A percentile compares a stretch with the other conserved stretches of the same genome.
Evolutionary conservation across 768 basidiomycete genomes (phyloP).

Genomic region (Mycena chlorophos): DNA sequence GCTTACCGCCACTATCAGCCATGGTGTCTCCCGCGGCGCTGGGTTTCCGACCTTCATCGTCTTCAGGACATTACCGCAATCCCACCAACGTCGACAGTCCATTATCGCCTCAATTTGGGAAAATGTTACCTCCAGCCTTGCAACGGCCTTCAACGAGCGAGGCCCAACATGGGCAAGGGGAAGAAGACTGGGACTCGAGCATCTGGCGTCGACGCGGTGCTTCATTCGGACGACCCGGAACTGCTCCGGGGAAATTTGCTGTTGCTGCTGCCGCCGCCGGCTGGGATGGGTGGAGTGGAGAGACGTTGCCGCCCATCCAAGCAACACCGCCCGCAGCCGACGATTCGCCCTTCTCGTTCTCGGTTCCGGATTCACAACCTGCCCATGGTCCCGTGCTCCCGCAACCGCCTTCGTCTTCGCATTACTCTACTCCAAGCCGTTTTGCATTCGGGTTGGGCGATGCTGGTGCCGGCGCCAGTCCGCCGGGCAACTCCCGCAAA

Average conservation of each 20-base stretch:
- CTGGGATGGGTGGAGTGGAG: background rate
- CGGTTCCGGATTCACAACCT: background rate
- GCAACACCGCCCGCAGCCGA: background rate
- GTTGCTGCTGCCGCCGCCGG: background rate
- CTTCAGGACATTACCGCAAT: background rate
- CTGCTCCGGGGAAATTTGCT: background rate
- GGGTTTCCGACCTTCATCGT: background rate
- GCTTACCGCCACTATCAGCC: background rate
- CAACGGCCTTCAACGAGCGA: background rate
- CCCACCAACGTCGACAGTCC: background rate
- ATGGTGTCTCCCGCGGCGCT: background rate
- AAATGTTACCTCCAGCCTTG: background rate
- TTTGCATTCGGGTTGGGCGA: background rate
- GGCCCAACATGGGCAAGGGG: background rate
- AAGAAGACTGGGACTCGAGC: background rate
- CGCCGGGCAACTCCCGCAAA: background rate
- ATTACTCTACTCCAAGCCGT: background rate
- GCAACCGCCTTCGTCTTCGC: background rate
- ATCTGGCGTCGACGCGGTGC: background rate
- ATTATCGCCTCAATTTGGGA: background rate
- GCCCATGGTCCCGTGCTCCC: background rate
- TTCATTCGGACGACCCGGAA: background rate
- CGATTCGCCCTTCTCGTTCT: constrained; percentile 2
- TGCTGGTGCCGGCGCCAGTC: background rate
- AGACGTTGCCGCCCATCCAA: too few relatives aligned